Evolutionary conservation across 768 basidiomycete genomes (phyloP).

Genomic region (Lactarius pseudohatsudake): DNA sequence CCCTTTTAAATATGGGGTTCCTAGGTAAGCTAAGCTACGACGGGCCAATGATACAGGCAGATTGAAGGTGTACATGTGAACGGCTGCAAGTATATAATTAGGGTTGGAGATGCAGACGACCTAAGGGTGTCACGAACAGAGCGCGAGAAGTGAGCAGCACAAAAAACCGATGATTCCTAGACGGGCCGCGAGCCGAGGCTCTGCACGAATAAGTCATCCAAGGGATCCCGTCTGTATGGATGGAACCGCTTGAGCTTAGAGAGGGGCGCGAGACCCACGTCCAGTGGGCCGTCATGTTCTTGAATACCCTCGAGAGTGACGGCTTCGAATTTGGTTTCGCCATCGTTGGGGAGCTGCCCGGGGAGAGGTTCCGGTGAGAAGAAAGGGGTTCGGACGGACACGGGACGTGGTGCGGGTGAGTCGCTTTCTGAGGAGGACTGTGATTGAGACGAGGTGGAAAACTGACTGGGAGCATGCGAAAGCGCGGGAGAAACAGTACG

Average conservation of each 20-base stretch:
- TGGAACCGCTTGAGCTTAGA: slow-evolving; percentile 52
- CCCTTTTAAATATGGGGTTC: neutral
- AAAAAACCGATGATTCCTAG: slow-evolving; percentile 5
- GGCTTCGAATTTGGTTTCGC: slow-evolving; percentile 15
- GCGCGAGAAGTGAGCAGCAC: neutral
- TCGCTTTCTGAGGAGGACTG: slow-evolving; percentile 27
- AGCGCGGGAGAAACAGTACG: slow-evolving; percentile 24
- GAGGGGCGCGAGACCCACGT: slow-evolving; percentile 57
- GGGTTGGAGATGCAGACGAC: slow-evolving; percentile 1
- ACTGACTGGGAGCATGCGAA: slow-evolving; percentile 25
- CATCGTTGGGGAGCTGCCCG: slow-evolving; percentile 17
- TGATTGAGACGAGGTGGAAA: slow-evolving; percentile 25
- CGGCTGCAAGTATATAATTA: slow-evolving; percentile 17
- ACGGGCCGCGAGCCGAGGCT: slow-evolving; percentile 11
- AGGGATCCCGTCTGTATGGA: slow-evolving; percentile 58
- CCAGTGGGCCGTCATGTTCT: slow-evolving; percentile 19
- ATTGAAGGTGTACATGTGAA: slow-evolving; percentile 18
- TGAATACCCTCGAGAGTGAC: slow-evolving; percentile 16
- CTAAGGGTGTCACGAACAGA: slow-evolving; percentile 7
- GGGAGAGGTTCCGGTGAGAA: slow-evolving; percentile 19
- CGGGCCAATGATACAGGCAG: slow-evolving; percentile 7
- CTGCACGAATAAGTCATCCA: slow-evolving; percentile 59
- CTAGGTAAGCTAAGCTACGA: slow-evolving; percentile 12
- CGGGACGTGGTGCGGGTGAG: slow-evolving; percentile 20
- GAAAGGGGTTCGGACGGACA: slow-evolving; percentile 21